A percentile compares a stretch with the other conserved stretches of the same genome.
Conservation (phyloP, 306 rosid genomes). For the Dalbergia cultrata region DNA sequence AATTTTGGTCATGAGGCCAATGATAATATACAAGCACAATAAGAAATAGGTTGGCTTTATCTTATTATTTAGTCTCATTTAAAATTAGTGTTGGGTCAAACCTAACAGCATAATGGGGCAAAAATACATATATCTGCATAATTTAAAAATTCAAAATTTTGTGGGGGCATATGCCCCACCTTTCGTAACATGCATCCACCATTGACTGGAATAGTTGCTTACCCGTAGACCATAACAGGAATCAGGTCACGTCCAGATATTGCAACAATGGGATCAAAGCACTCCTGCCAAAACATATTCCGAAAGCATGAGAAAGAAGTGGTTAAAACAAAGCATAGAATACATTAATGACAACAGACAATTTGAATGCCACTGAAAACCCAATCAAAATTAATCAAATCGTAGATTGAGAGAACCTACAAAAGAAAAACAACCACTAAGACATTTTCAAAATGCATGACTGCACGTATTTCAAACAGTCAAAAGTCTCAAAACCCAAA, state of each 20-base stretch:
- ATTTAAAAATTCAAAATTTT: too few species aligned
- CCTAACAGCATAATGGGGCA: too few species aligned
- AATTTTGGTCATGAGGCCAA: too few species aligned
- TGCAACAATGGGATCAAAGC: conserved; percentile 99
- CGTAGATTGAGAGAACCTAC: background rate
- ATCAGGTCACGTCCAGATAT: conserved; percentile 95
- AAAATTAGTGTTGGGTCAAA: too few species aligned
- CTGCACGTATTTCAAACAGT: conserved; percentile 16
- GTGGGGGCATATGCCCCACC: too few species aligned
- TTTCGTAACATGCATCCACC: too few species aligned
- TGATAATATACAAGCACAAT: too few species aligned
- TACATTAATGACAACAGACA: conserved; percentile 3
- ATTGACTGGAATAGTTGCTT: conserved; percentile 32
- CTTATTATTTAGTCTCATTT: too few species aligned
- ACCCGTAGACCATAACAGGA: conserved; percentile 99
- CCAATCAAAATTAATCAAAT: background rate
- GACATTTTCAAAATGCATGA: conserved; percentile 16
- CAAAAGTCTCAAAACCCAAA: background rate
- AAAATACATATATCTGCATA: too few species aligned
- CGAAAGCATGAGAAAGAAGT: conserved; percentile 29
- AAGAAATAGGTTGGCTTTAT: too few species aligned
- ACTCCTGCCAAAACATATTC: conserved; percentile 74
- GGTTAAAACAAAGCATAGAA: conserved; percentile 25
- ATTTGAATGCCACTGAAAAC: conserved; percentile 22
- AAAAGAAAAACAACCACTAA: conserved; percentile 19